These are phyloP conservation scores for Stephanodiscus minutulus DNA, from an alignment of 108 stramenopile genomes.

Conservation along the genomic window DNA sequence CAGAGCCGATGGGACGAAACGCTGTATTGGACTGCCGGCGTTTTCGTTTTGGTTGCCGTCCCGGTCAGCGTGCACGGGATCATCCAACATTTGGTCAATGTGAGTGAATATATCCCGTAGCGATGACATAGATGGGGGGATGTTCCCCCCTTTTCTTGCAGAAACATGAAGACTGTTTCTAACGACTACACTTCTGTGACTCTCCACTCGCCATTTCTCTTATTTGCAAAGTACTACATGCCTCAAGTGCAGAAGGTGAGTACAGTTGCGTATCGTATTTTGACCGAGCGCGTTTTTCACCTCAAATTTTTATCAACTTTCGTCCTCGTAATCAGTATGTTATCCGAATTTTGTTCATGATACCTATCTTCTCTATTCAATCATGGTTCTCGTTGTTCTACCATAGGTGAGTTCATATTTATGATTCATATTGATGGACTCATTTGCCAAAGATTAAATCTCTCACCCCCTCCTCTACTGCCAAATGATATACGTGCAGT, in stretches of 20 bases:
- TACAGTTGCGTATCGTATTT: not conserved
- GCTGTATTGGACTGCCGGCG: constrained; percentile 39
- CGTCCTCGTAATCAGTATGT: constrained; percentile 44
- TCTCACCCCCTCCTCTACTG: constrained; percentile 19
- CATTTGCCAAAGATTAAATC: not conserved
- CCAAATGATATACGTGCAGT: constrained; percentile 1
- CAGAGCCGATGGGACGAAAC: constrained; percentile 24
- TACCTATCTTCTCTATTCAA: constrained; percentile 74
- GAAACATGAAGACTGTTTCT: not conserved
- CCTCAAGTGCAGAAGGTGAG: constrained; percentile 62
- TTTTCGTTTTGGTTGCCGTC: constrained; percentile 40
- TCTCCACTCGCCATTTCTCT: constrained; percentile 51
- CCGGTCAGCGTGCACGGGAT: constrained; percentile 43
- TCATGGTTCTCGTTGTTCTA: constrained; percentile 57
- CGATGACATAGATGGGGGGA: not conserved
- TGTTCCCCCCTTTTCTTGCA: not conserved
- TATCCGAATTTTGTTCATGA: constrained; percentile 81
- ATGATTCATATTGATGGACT: not conserved
- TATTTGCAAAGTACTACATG: constrained; percentile 33
- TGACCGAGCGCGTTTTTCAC: not conserved
- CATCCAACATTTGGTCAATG: constrained; percentile 49
- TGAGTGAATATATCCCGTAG: not conserved
- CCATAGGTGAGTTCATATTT: constrained; percentile 30
- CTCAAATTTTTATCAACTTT: not conserved
- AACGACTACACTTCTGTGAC: not conserved